Base-by-base conservation (phyloP, 768 basidiomycete species). In the Suillus subaureus region DNA sequence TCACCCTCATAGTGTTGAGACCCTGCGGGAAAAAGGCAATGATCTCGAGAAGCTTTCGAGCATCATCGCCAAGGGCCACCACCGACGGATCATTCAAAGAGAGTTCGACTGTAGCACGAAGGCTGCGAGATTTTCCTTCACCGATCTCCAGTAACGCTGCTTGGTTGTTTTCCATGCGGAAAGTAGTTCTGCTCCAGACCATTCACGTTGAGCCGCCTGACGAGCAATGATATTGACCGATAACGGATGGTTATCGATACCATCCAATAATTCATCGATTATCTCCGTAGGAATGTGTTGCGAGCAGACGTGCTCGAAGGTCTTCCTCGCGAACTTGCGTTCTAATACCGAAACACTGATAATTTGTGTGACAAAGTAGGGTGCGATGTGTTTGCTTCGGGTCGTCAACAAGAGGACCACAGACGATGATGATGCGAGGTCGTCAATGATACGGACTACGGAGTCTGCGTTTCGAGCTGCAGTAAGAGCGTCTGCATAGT, bases 1-100 rank as follows among this genome's bases (percentile, higher is more conserved):
- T 45, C 28, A 33, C 31, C 18, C 52, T 54, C 28, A 11, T 31
- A 31, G 52, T 12, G 2, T 31, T 11, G 31, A 64, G 33, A 15
- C 63, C 63, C 45, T 64, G 63, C 23, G 63, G 63, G 8, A 64
- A 43, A 21, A 64, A 55, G 18, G 63, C 56, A 15, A 57, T 31
- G 52, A 64, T 57, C 31, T 26, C 56, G 35, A 64, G 43, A n/a
- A 55, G 40, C 31, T 35, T 40, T 45, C 55, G 37, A 45, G 55
- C 40, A 40, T 64, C 56, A 45, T 31, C 40, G n/a, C 55, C 42
- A 55, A 58, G 42, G 15, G 39, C 37, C n/a, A 28, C 37, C 43
- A 43, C 26, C 13, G 57, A 37, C 4, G 47, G 61, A 35, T 47
- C 61, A 33, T 31, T 45, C 21, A 62, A 51, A 21, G 61, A 62